Conservation (phyloP, 768 basidiomycete genomes). For the Cyathus striatus region DNA sequence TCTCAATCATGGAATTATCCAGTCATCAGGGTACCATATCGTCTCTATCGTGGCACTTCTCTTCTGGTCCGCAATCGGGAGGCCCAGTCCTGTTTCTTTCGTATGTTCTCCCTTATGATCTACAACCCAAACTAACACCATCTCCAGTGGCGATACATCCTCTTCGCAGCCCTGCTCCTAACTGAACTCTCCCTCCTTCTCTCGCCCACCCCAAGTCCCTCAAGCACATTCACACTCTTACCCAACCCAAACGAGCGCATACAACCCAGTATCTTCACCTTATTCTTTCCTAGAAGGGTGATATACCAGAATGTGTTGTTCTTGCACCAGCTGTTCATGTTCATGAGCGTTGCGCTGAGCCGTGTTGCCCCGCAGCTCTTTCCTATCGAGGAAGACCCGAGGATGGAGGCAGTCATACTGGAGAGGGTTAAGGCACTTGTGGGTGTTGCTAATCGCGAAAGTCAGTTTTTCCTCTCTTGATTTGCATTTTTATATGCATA, state of each 20-base stretch:
- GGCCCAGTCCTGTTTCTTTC: conserved; percentile 55
- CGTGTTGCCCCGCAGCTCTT: conserved; percentile 67
- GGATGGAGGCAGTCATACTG: conserved; percentile 33
- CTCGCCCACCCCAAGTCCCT: conserved; percentile 48
- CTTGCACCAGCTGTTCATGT: conserved; percentile 74
- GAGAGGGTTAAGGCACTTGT: conserved; percentile 38
- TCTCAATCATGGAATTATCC: conserved; percentile 57
- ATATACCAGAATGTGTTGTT: conserved; percentile 74
- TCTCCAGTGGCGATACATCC: conserved; percentile 73
- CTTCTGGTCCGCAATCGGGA: conserved; percentile 59
- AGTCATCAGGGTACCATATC: conserved; percentile 63
- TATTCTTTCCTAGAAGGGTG: conserved; percentile 59
- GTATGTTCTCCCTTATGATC: conserved; percentile 35
- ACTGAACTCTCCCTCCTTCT: conserved; percentile 66
- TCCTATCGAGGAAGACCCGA: conserved; percentile 30
- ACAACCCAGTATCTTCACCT: conserved; percentile 16
- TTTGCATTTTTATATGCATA: background rate
- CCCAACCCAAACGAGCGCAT: background rate
- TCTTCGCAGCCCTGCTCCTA: conserved; percentile 58
- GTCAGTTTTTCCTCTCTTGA: conserved; percentile 23
- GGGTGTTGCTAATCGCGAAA: conserved; percentile 48
- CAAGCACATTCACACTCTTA: conserved; percentile 20
- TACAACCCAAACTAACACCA: conserved; percentile 4
- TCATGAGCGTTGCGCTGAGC: conserved; percentile 66
- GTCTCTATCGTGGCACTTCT: conserved; percentile 52